Conservation (phyloP, 2,329 filamentous ascomycete genomes). For the Fonsecaea erecta region DNA sequence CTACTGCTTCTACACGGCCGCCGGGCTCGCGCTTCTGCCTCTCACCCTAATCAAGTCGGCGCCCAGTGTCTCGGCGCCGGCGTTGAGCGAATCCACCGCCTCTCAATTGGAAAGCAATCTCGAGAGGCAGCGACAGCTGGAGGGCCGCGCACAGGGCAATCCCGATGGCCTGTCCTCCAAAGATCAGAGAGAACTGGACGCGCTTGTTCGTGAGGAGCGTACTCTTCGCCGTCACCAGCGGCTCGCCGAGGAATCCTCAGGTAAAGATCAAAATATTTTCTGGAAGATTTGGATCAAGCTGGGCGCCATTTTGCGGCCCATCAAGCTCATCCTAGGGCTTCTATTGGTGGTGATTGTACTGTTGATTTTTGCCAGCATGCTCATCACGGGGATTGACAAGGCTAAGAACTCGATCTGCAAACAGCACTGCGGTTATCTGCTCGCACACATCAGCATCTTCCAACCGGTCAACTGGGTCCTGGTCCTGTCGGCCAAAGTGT, state of each 20-base stretch:
- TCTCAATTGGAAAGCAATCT: conserved; percentile 84
- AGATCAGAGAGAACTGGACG: conserved; percentile 85
- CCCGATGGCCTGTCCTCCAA: conserved; percentile 77
- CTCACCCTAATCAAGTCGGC: conserved; percentile 91
- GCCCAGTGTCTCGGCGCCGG: conserved; percentile 80
- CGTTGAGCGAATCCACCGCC: conserved; percentile 75
- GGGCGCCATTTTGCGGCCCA: conserved; percentile 79
- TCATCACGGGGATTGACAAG: conserved; percentile 95
- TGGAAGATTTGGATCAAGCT: conserved; percentile 81
- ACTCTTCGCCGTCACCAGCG: conserved; percentile 88
- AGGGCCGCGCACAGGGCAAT: conserved; percentile 79
- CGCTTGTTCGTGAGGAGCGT: conserved; percentile 84
- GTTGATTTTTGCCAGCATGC: conserved; percentile 85
- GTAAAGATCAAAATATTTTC: conserved; percentile 57
- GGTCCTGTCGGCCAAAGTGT: conserved; percentile 77
- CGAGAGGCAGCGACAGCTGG: conserved; percentile 88
- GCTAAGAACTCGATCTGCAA: conserved; percentile 94
- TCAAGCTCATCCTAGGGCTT: conserved; percentile 86
- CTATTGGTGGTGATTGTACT: conserved; percentile 75
- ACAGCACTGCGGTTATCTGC: conserved; percentile 85
- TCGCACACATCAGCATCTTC: conserved; percentile 87
- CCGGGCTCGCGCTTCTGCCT: conserved; percentile 85
- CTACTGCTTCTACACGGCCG: conserved; percentile 86
- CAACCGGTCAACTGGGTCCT: conserved; percentile 93
- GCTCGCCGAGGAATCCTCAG: conserved; percentile 79